phyloP scores from a whole-genome alignment of 176 grass and related monocot species.

The Canna indica region DNA sequence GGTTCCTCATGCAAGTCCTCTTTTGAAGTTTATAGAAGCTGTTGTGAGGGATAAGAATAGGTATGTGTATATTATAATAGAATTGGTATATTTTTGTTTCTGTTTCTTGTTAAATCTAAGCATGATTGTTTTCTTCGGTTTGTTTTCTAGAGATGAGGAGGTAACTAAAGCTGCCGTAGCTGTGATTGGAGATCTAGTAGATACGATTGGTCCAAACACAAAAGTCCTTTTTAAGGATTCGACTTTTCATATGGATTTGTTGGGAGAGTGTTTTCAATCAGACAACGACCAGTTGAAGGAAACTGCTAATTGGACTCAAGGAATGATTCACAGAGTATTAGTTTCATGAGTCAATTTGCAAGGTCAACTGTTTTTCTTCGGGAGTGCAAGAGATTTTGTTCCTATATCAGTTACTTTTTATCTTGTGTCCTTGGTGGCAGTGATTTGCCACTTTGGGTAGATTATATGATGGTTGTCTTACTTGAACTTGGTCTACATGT shows the following conservation, averaged over 20 bases:
- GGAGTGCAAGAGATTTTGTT: constrained; percentile 18
- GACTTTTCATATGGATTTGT: constrained; percentile 61
- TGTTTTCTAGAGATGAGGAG: constrained; percentile 49
- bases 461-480: constrained; percentile 4
- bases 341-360: constrained; percentile 43
- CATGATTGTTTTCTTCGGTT: background rate
- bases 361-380: background rate
- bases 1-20: constrained; percentile 51
- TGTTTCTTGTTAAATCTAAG: background rate
- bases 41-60: constrained; percentile 59
- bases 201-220: constrained; percentile 47
- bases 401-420: constrained; percentile 19
- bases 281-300: constrained; percentile 68
- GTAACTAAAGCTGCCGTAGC: constrained; percentile 81
- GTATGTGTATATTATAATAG: constrained; percentile 23
- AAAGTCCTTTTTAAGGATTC: constrained; percentile 49
- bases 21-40: constrained; percentile 74
- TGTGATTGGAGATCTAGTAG: constrained; percentile 69
- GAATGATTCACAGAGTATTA: constrained; percentile 62
- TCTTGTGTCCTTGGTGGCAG: constrained; percentile 21
- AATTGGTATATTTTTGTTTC: constrained; percentile 1
- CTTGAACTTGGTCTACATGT: constrained; percentile 42
- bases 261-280: constrained; percentile 51
- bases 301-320: constrained; percentile 48
- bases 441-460: constrained; percentile 22